phyloP scores from a whole-genome alignment of 345 rosid genomes.

The Eucalyptus tenuipes region DNA sequence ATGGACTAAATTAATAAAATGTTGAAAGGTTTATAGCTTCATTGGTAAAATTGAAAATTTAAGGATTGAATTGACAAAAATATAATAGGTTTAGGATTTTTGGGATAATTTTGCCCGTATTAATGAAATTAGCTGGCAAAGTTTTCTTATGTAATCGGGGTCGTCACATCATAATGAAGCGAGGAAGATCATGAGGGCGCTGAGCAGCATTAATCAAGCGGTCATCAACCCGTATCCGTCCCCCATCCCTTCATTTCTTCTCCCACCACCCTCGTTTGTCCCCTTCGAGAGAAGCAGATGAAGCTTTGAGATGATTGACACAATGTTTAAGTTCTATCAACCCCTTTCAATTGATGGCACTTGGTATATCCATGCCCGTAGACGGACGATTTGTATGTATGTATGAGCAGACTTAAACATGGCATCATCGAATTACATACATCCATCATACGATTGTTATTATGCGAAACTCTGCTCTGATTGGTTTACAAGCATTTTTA shows the following conservation, averaged over 20 bases:
- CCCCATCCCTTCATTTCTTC: neutral
- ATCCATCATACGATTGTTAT: neutral
- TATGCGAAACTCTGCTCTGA: neutral
- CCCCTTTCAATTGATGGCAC: neutral
- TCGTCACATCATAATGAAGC: neutral
- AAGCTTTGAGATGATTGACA: neutral
- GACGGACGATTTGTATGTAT: neutral
- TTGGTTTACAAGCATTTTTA: neutral
- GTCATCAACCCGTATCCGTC: too few relatives aligned
- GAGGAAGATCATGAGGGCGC: neutral
- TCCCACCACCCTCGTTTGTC: neutral
- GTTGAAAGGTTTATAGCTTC: too few relatives aligned
- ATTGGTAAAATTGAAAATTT: too few relatives aligned
- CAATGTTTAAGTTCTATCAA: neutral
- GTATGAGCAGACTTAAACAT: neutral
- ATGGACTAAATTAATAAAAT: too few relatives aligned
- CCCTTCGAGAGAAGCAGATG: neutral
- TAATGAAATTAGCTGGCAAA: neutral
- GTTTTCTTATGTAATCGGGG: neutral
- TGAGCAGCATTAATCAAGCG: neutral
- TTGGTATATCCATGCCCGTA: neutral
- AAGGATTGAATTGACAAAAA: too few relatives aligned
- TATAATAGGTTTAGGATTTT: too few relatives aligned
- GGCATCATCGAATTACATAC: neutral
- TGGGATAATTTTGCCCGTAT: too few relatives aligned